phyloP scores from a whole-genome alignment of 345 rosid genomes.

The Moricandia moricandioides region DNA sequence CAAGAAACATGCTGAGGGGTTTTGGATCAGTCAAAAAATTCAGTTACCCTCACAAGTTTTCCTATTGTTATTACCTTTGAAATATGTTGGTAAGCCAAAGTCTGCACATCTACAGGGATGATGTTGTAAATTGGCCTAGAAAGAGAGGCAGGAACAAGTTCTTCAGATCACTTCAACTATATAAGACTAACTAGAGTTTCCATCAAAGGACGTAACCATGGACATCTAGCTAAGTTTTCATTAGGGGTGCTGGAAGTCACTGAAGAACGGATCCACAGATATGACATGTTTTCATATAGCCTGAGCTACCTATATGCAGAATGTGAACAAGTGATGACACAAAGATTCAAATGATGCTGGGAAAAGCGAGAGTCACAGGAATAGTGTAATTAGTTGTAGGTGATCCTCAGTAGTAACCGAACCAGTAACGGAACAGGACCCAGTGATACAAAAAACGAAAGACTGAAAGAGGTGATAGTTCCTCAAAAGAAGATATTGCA shows the following conservation, averaged over 20 bases:
- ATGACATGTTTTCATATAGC: background rate
- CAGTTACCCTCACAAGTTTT: background rate
- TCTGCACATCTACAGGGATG: slow-evolving; percentile 51
- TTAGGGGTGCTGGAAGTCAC: background rate
- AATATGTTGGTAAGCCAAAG: slow-evolving; percentile 45
- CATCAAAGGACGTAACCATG: slow-evolving; percentile 1
- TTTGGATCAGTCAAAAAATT: background rate
- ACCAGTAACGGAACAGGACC: background rate
- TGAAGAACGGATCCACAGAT: background rate
- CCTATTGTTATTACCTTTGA: slow-evolving; percentile 55
- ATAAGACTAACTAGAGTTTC: background rate
- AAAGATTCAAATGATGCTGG: slow-evolving; percentile 9
- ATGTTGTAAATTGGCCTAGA: slow-evolving; percentile 45
- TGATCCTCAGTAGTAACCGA: slow-evolving; percentile 6
- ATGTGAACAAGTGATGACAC: slow-evolving; percentile 7
- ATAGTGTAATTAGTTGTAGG: slow-evolving; percentile 9
- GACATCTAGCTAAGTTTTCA: background rate
- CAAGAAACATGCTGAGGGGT: background rate
- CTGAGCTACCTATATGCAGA: background rate
- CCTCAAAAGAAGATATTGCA: background rate
- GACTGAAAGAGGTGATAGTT: no score
- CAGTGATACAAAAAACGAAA: background rate
- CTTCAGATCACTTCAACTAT: slow-evolving; percentile 7
- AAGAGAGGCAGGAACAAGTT: slow-evolving; percentile 7
- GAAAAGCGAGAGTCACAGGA: background rate